Base-by-base conservation (phyloP, 2,329 filamentous ascomycete genomes). In the Trichophaea hybrida region DNA sequence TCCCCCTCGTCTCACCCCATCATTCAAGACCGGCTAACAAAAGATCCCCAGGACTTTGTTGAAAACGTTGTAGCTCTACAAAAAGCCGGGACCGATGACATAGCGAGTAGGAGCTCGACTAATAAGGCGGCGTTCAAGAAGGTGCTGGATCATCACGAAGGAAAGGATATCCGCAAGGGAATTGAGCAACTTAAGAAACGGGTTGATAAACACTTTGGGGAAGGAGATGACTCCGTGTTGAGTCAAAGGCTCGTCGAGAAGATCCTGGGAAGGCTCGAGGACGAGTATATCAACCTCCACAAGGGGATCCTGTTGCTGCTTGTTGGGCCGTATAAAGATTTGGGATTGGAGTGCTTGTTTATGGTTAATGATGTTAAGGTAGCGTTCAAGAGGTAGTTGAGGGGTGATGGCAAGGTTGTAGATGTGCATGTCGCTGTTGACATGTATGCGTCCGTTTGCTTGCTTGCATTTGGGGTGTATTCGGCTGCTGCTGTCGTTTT, bases 191-290 rank as follows among this genome's bases (percentile, higher is more conserved):
- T 97, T 66, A 85, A 85, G 69, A 95, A 94, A 75, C 81, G 91
- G 54, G 87, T 97, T 1, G 91, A 97, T 74, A 98, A 97, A 75
- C 91, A 97, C 73, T 97, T 97, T 76, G 88, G 88, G 48, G 88
- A 94, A 66, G 86, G 84, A 4, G 55, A 57, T n/a, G 86, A 90
- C 64, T 81, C 82, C 58, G 79, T 75, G 24, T 75, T 85, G 57
- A 85, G 81, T 67, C 73, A 78, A 6, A 77, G 75, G 56, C 69
- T 85, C 55, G 79, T 84, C 31, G 72, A 72, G 49, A 80, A 81
- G 70, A 81, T 84, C 33, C 73, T 80, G 54, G 78, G 77, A 59
- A 79, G 79, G 69, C 83, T 80, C 64, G 80, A 82, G 70, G 71
- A 71, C 38, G 75, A 75, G 44, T 84, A 84, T 67, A 73, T 75